A percentile compares a stretch with the other conserved stretches of the same genome.
These are phyloP conservation scores for Penicillium sp. DNA, from an alignment of 2,329 filamentous ascomycete species.

Conservation along the genomic window DNA sequence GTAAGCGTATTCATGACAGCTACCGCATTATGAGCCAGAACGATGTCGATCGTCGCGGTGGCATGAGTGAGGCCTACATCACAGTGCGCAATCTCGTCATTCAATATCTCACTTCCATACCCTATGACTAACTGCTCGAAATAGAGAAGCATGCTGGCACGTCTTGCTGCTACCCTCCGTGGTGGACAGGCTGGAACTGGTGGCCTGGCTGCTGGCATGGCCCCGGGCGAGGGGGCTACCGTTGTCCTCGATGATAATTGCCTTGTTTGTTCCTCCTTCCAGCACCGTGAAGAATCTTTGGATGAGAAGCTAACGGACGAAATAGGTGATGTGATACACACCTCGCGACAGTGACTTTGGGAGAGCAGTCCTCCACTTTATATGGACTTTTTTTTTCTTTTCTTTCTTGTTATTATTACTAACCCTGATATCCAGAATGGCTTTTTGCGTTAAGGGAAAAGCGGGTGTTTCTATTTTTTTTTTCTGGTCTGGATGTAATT, in stretches of 20 bases:
- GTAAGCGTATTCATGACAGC: constrained; percentile 64
- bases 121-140: constrained; percentile 21
- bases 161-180: constrained; percentile 51
- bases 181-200: constrained; percentile 43
- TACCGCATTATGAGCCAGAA: constrained; percentile 69
- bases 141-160: constrained; percentile 56
- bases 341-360: neutral
- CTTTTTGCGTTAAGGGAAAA: constrained; percentile 1
- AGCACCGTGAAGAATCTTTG: neutral
- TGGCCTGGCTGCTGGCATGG: constrained; percentile 29
- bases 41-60: constrained; percentile 64
- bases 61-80: constrained; percentile 63
- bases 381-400: neutral
- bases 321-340: constrained; percentile 43
- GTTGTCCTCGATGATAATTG: constrained; percentile 55
- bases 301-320: constrained; percentile 13
- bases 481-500: neutral
- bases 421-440: constrained; percentile 12
- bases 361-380: neutral
- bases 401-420: constrained; percentile 14
- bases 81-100: constrained; percentile 50
- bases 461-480: neutral
- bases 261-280: constrained; percentile 34
- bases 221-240: constrained; percentile 39
- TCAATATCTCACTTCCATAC: neutral